Evolutionary conservation across 2,329 filamentous ascomycete species (phyloP).

Genomic region (Fusarium pseudoanthophilum): DNA sequence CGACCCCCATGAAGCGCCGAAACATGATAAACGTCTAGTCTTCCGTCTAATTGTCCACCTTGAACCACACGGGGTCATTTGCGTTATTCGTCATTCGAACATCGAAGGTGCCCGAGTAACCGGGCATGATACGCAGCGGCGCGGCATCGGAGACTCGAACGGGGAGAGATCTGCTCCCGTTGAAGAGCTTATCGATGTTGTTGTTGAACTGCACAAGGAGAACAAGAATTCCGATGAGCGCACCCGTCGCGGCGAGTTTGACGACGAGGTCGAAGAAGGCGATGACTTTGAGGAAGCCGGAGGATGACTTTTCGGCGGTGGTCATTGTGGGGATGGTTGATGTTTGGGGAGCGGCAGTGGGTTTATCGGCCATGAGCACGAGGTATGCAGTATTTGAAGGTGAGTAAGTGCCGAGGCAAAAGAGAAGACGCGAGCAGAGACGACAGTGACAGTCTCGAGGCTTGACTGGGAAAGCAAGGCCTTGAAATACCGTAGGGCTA

Average conservation of each 20-base stretch:
- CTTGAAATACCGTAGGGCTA: constrained; percentile 26
- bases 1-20: neutral
- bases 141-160: neutral
- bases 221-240: constrained; percentile 33
- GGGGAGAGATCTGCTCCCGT: neutral
- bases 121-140: neutral
- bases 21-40: too few species aligned
- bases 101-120: neutral
- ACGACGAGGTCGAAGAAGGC: constrained; percentile 32
- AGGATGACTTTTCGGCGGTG: constrained; percentile 14
- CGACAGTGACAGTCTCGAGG: neutral
- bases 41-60: constrained; percentile 4
- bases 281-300: constrained; percentile 28
- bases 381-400: neutral
- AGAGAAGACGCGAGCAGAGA: neutral
- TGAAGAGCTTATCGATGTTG: constrained; percentile 2
- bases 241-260: constrained; percentile 28
- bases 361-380: constrained; percentile 24
- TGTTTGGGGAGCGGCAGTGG: neutral
- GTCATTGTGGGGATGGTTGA: constrained; percentile 10
- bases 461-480: neutral
- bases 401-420: neutral
- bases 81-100: constrained; percentile 9
- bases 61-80: constrained; percentile 15
- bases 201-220: constrained; percentile 21